A percentile compares a stretch with the other conserved stretches of the same genome.
These are phyloP conservation scores for Celoporthe dispersa DNA, from an alignment of 2,329 filamentous ascomycete genomes.

Conservation along the genomic window DNA sequence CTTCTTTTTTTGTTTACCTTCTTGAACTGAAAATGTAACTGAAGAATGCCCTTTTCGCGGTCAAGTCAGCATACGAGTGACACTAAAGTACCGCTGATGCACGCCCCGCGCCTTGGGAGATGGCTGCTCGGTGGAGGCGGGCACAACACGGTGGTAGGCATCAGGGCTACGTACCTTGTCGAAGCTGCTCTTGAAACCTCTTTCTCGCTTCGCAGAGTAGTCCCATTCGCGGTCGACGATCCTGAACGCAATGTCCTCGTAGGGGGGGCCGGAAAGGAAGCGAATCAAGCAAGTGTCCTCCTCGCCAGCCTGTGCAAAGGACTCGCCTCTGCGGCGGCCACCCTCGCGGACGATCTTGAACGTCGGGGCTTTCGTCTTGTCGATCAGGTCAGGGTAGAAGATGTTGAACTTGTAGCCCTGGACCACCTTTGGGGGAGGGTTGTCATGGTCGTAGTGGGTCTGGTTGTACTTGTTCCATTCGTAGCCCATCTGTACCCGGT, in stretches of 20 bases:
- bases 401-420: conserved; percentile 99
- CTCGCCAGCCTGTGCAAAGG: conserved; percentile 89
- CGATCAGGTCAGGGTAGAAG: conserved; percentile 96
- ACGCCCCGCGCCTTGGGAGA: background rate
- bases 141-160: conserved; percentile 10
- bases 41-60: conserved; percentile 76
- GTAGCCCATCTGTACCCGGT: conserved; percentile 97
- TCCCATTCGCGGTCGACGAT: conserved; percentile 99
- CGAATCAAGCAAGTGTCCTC: conserved; percentile 96
- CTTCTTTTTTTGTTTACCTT: no score
- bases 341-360: conserved; percentile 96
- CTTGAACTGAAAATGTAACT: conserved; percentile 98
- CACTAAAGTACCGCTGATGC: conserved; percentile 17
- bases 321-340: conserved; percentile 86
- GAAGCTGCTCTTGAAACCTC: conserved; percentile 95
- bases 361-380: conserved; percentile 91
- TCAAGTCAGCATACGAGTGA: conserved; percentile 25
- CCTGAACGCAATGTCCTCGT: conserved; percentile 94
- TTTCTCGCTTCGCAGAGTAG: conserved; percentile 92
- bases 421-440: conserved; percentile 95
- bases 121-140: conserved; percentile 20
- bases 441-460: conserved; percentile 98
- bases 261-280: conserved; percentile 93
- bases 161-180: conserved; percentile 74
- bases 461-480: conserved; percentile 99